Percentiles rank a stretch among this genome's conserved stretches.
Evolutionary conservation across 495 filamentous ascomycete genomes (phyloP).

Genomic region (Penicillium cataractarum): DNA sequence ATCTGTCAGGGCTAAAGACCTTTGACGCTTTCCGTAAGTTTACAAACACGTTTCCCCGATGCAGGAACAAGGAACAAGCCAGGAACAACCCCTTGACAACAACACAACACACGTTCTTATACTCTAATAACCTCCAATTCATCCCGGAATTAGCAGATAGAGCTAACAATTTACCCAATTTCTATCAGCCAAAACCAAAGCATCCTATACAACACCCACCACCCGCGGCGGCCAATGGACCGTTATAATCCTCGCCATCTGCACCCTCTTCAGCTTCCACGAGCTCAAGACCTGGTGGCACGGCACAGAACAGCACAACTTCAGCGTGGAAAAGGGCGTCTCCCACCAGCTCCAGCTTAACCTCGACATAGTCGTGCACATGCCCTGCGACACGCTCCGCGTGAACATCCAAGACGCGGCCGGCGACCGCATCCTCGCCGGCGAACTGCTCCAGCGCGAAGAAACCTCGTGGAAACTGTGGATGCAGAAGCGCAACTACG

Average conservation of each 20-base stretch:
- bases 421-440: conserved; percentile 88
- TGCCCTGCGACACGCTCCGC: conserved; percentile 86
- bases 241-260: conserved; percentile 74
- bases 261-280: conserved; percentile 69
- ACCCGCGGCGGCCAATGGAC: conserved; percentile 91
- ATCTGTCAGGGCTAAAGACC: conserved; percentile 65
- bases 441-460: conserved; percentile 71
- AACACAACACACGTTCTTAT: not conserved
- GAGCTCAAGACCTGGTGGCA: conserved; percentile 83
- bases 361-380: conserved; percentile 88
- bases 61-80: conserved; percentile 1
- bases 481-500: conserved; percentile 75
- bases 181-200: conserved; percentile 84
- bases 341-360: conserved; percentile 90
- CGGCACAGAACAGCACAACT: conserved; percentile 83
- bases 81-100: not conserved
- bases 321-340: conserved; percentile 91
- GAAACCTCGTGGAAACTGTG: conserved; percentile 79
- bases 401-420: conserved; percentile 97
- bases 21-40: conserved; percentile 98
- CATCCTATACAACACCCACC: conserved; percentile 83
- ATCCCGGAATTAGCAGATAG: not conserved
- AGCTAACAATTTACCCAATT: conserved; percentile 4
- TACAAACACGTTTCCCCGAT: not conserved
- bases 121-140: not conserved